Base-by-base conservation (phyloP, 768 basidiomycete species). In the Boletus rubescentipes region DNA sequence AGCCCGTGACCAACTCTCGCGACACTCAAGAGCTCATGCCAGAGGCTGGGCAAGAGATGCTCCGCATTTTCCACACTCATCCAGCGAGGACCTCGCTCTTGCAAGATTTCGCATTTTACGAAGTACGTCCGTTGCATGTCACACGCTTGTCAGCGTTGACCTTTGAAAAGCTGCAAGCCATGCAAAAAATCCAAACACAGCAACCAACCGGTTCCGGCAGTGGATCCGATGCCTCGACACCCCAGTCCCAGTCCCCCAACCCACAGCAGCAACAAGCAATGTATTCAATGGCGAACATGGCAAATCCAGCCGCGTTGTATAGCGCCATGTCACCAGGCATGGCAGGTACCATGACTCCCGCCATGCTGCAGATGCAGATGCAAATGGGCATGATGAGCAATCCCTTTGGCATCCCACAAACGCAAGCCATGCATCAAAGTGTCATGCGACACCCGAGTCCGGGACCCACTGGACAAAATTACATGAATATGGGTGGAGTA, bases 11-110 rank as follows among this genome's bases (percentile, higher is more conserved):
- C 2, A 97, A 97, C 64, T 97, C 94, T 9, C 84, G 97, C 57
- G 97, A 99, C 68, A 98, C 97, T 3, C 97, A 98, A 69, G 97
- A 98, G 67, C 79, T 98, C 14, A 83, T 95, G 41, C 92, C 93
- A 26, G 96, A 98, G 62, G 95, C 94, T 18, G 97, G 97, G 0
- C 87, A 91, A 68, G 96, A 98, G 70, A 96, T 98, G 86, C 79
- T 99, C 35, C 83, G 90, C 44, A 98, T 98, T 64, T 96, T 98
- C 79, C 84, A 92, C 58, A 87, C 88, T 1, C 95, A 97, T 67
- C 93, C 92, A 9, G 89, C 93, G 5, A 84, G 93, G 63, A 98
- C 97, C 2, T 94, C 93, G 9, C 77, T 98, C 34, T 75, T 98
- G 32, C 94, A 98, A 67, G 95, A 97, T 70, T 93, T 92, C 64